A percentile compares a stretch with the other conserved stretches of the same genome.
These are phyloP conservation scores for Zygosaccharomyces pseudobailii DNA, from an alignment of 1,139 yeast genomes.

Conservation along the genomic window DNA sequence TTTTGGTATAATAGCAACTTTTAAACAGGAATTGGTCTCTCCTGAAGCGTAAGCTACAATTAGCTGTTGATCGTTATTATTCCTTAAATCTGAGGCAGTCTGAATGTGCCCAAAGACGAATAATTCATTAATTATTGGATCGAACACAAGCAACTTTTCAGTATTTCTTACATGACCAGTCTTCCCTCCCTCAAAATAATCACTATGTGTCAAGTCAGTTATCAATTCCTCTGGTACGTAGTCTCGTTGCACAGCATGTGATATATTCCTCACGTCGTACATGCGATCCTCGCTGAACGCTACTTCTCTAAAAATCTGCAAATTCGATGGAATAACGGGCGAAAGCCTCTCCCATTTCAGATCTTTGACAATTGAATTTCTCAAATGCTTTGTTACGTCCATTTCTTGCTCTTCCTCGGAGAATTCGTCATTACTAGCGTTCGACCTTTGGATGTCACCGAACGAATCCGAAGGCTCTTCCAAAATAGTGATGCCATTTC, in stretches of 20 bases:
- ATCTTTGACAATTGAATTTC: conserved; percentile 9
- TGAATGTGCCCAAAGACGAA: conserved; percentile 21
- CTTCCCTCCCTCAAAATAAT: conserved; percentile 1
- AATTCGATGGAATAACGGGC: conserved; percentile 14
- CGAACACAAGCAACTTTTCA: conserved; percentile 4
- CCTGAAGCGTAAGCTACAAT: conserved; percentile 24
- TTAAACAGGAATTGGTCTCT: conserved; percentile 17
- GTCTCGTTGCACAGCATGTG: conserved; percentile 10
- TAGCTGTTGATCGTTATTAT: conserved; percentile 18
- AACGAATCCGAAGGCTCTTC: conserved; percentile 2
- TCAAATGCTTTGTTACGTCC: conserved; percentile 14
- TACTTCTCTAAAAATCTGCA: conserved; percentile 17
- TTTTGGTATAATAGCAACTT: conserved; percentile 9
- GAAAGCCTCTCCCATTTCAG: conserved; percentile 14
- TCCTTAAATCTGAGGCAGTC: conserved; percentile 24
- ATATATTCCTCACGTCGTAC: conserved; percentile 12
- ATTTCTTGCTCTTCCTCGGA: conserved; percentile 32
- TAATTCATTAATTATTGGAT: conserved; percentile 16
- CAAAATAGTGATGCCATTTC: conserved; percentile 1
- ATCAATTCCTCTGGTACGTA: conserved; percentile 15
- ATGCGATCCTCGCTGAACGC: conserved; percentile 8
- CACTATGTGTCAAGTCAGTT: conserved; percentile 5
- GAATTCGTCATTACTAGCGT: not conserved
- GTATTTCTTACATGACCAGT: not conserved
- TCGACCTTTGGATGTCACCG: too few species aligned